Base-by-base conservation (phyloP, 164 flowering plant genomes). In the Kalanchoe fedtschenkoi region DNA sequence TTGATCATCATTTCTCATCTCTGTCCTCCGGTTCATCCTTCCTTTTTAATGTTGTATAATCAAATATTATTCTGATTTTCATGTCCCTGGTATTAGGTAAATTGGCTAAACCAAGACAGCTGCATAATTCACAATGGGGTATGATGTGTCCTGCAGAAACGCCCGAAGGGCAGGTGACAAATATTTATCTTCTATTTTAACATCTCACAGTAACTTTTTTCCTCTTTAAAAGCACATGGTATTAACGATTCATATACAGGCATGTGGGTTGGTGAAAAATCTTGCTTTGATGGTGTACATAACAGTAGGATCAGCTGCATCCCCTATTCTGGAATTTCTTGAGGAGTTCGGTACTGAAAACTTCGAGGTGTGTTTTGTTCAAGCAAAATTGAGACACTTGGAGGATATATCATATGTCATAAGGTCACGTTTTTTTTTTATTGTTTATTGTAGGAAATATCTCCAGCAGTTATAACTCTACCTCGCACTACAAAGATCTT, bases 71-170 rank as follows among this genome's bases (percentile, higher is more conserved):
- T 42, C 19, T 42, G 21, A 42, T 16, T 42, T 58, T 46, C 21
- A 22, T 21, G 24, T 47, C 29, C 41, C 11, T 17, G 24, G 44
- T 38, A 34, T n/a, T 76, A 87, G 99, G 99, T 51, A 95, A 91
- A 72, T 74, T 95, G 81, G 99, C 99, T 29, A 95, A 95, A 72
- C 99, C 99, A 9, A 74, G 97, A 29, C 99, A 95, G 75, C 67
- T 95, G 78, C 99, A 95, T 69, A 91, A 91, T 73, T 95, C 99
- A 21, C 97, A 91, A 58, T 95, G 97, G 99, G 99, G 99, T 60
- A 95, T 95, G 93, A 88, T 95, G 99, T 95, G 99, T 69, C 99
- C 99, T 51, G 97, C 99, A 37, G 97, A 95, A 80, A 95, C 99
- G 8, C 97, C 99, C 38, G 99, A 95, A 79, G 99, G 99, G 72